Evolutionary conservation across 495 filamentous ascomycete species (phyloP).

Genomic region (Penicillium psychrofluorescens): DNA sequence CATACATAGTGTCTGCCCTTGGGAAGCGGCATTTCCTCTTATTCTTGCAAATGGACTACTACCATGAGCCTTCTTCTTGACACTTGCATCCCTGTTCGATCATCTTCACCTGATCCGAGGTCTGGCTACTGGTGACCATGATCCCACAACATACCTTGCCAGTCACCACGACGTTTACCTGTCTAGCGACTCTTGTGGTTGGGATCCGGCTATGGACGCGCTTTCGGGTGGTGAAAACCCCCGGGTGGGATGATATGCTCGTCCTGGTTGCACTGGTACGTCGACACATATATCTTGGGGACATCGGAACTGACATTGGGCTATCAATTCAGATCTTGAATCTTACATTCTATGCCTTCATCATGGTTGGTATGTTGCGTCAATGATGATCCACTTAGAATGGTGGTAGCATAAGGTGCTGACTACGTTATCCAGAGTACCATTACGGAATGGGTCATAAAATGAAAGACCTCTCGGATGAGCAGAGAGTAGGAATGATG

Average conservation of each 20-base stretch:
- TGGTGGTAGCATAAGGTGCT: no score
- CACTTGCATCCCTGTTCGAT: no score
- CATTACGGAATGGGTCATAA: not conserved
- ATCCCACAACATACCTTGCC: slow-evolving; percentile 7
- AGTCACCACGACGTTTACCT: slow-evolving; percentile 16
- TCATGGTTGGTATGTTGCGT: slow-evolving; percentile 19
- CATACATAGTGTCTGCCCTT: no score
- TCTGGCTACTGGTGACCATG: not conserved
- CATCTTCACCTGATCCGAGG: not conserved
- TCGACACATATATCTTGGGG: not conserved
- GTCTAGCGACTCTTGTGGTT: slow-evolving; percentile 20
- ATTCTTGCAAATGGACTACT: no score
- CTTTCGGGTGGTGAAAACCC: slow-evolving; percentile 20
- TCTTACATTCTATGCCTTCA: slow-evolving; percentile 16
- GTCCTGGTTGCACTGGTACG: slow-evolving; percentile 25
- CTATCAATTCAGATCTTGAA: slow-evolving; percentile 10
- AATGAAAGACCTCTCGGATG: no score
- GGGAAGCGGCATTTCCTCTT: no score
- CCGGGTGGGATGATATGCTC: slow-evolving; percentile 30
- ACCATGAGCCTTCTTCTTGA: no score
- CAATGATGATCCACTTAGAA: no score
- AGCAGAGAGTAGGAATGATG: no score
- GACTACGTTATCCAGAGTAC: not conserved
- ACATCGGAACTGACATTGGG: not conserved
- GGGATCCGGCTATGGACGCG: slow-evolving; percentile 25